These are phyloP conservation scores for Metschnikowia aberdeeniae DNA, from an alignment of 805 yeast species.

Conservation along the genomic window DNA sequence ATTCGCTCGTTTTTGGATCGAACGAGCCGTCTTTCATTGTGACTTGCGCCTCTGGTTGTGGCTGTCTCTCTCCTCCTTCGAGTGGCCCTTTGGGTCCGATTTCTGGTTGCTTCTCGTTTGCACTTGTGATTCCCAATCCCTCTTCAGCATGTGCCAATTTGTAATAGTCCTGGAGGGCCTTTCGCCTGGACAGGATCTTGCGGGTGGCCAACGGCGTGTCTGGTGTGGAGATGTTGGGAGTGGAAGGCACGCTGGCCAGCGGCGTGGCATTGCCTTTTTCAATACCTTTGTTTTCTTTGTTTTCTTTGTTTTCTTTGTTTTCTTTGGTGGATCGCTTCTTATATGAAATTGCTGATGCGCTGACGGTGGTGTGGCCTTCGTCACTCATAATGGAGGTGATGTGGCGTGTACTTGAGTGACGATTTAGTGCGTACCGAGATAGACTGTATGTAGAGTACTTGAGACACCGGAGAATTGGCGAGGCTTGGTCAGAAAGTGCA, in stretches of 20 bases:
- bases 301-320: too few relatives aligned
- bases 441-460: background rate
- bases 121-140: background rate
- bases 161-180: constrained; percentile 41
- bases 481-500: too few relatives aligned
- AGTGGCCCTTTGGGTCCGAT: too few relatives aligned
- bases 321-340: constrained; percentile 20
- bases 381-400: background rate
- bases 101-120: background rate
- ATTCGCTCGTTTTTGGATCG: background rate
- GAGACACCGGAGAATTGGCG: too few relatives aligned
- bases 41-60: too few relatives aligned
- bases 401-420: background rate
- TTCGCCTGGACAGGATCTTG: constrained; percentile 37
- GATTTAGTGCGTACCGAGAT: background rate
- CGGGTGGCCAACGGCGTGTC: constrained; percentile 15
- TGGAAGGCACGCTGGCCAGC: background rate
- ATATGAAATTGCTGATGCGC: constrained; percentile 25
- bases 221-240: constrained; percentile 2
- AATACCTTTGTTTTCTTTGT: background rate
- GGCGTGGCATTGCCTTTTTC: background rate
- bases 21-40: background rate
- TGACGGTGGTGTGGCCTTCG: constrained; percentile 4
- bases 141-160: constrained; percentile 16
- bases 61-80: too few relatives aligned